Evolutionary conservation across 805 yeast species (phyloP).

Genomic region (Danielozyma ontarioensis): DNA sequence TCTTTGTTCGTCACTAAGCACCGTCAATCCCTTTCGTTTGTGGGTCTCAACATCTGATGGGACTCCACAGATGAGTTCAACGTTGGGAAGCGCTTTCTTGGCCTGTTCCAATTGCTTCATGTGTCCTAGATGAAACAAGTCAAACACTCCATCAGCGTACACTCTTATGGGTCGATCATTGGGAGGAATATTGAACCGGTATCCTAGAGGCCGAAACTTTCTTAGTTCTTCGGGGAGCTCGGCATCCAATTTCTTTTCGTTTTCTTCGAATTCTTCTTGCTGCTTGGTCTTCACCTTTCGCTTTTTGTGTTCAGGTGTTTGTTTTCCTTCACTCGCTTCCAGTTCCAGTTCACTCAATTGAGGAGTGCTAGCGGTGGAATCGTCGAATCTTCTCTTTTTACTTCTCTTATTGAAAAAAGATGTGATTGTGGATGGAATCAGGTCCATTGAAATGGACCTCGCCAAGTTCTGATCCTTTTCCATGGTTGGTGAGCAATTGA

Average conservation of each 20-base stretch:
- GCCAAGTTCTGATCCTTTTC: slow-evolving; percentile 8
- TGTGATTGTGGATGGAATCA: slow-evolving; percentile 32
- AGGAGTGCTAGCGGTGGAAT: slow-evolving; percentile 11
- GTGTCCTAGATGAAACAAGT: slow-evolving; percentile 92
- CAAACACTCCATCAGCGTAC: slow-evolving; percentile 99
- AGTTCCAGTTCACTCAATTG: slow-evolving; percentile 11
- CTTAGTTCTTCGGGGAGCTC: slow-evolving; percentile 65
- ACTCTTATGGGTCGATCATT: slow-evolving; percentile 79
- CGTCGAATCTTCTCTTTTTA: slow-evolving; percentile 6
- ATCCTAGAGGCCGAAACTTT: slow-evolving; percentile 78
- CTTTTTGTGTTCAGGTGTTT: slow-evolving; percentile 6
- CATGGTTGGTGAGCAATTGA: no score
- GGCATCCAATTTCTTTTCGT: slow-evolving; percentile 59
- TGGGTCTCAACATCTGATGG: slow-evolving; percentile 91
- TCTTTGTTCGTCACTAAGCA: slow-evolving; percentile 80
- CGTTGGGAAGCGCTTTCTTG: slow-evolving; percentile 84
- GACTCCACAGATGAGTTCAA: slow-evolving; percentile 80
- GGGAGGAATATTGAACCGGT: slow-evolving; percentile 76
- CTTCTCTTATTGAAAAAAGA: slow-evolving; percentile 23
- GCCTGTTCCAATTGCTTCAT: slow-evolving; percentile 98
- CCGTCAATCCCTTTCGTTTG: slow-evolving; percentile 89
- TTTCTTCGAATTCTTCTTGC: slow-evolving; percentile 30
- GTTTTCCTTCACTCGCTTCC: slow-evolving; percentile 10
- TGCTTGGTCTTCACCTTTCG: slow-evolving; percentile 18
- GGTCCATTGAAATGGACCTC: slow-evolving; percentile 36